These are phyloP conservation scores for Vanilla planifolia DNA, from an alignment of 106 monocot genomes.

Conservation along the genomic window DNA sequence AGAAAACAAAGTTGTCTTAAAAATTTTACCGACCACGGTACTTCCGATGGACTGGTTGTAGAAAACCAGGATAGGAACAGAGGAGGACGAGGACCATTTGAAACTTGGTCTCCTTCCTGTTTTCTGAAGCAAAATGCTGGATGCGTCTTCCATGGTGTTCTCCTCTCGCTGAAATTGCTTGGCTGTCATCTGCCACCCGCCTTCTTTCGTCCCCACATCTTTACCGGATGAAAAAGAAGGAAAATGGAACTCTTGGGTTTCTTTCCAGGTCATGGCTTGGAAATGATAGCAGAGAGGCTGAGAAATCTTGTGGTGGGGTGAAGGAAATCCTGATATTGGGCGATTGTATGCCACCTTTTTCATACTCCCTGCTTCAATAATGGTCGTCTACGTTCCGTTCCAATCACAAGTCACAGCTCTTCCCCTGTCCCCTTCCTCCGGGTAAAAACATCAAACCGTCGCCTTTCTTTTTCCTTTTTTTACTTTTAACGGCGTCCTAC, in stretches of 20 bases:
- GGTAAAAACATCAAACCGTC: neutral
- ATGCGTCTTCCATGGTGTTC: neutral
- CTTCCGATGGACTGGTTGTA: too few relatives aligned
- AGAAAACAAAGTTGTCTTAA: too few relatives aligned
- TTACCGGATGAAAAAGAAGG: neutral
- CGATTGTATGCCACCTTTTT: neutral
- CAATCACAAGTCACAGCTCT: neutral
- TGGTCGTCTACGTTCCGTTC: neutral
- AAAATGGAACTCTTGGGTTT: neutral
- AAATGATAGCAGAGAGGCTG: neutral
- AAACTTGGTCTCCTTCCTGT: neutral
- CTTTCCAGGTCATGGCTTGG: neutral
- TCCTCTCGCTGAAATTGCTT: neutral
- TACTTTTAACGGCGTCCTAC: neutral
- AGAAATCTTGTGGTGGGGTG: conserved; percentile 4
- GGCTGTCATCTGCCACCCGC: neutral
- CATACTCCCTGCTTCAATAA: conserved; percentile 1
- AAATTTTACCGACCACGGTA: too few relatives aligned
- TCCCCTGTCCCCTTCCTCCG: neutral
- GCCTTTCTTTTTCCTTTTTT: neutral
- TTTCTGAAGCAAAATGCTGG: neutral
- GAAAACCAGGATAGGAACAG: too few relatives aligned
- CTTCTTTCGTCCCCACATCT: neutral
- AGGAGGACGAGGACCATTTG: neutral
- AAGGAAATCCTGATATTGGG: neutral